Evolutionary conservation across 441 rosid species (phyloP).

Genomic region (Hura crepitans): DNA sequence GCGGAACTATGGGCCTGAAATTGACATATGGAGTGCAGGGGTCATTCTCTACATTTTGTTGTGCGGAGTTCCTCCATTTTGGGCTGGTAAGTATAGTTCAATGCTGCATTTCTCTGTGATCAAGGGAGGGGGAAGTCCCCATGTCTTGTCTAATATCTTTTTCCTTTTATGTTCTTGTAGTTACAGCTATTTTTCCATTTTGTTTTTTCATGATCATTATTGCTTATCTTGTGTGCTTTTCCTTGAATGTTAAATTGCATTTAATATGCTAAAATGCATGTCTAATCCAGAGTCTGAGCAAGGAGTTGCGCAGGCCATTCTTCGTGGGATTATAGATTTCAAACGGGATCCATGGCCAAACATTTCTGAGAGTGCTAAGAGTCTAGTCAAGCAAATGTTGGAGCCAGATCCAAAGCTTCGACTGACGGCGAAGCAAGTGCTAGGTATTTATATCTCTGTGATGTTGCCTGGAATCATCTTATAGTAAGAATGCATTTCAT

Average conservation of each 20-base stretch:
- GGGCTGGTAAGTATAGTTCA: constrained; percentile 70
- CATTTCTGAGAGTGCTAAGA: constrained; percentile 87
- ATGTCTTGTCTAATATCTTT: neutral
- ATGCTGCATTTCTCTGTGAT: neutral
- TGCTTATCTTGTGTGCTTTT: neutral
- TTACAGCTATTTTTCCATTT: neutral
- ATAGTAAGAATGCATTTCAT: neutral
- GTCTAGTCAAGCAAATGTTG: constrained; percentile 85
- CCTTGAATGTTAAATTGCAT: neutral
- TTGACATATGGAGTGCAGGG: constrained; percentile 99
- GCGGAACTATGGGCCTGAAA: constrained; percentile 91
- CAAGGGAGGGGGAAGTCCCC: neutral
- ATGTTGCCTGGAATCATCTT: constrained; percentile 9
- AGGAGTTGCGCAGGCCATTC: constrained; percentile 98
- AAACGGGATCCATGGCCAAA: constrained; percentile 99
- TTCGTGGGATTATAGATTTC: constrained; percentile 90
- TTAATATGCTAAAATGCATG: constrained; percentile 13
- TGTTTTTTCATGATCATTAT: neutral
- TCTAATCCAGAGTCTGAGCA: constrained; percentile 82
- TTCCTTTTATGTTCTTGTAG: neutral
- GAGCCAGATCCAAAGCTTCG: constrained; percentile 96
- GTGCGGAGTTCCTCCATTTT: constrained; percentile 97
- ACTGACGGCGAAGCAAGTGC: constrained; percentile 87
- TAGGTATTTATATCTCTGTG: constrained; percentile 51
- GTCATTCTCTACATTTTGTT: constrained; percentile 88